These are phyloP conservation scores for Trichoderma erinaceum DNA, from an alignment of 495 filamentous ascomycete species.

Conservation along the genomic window DNA sequence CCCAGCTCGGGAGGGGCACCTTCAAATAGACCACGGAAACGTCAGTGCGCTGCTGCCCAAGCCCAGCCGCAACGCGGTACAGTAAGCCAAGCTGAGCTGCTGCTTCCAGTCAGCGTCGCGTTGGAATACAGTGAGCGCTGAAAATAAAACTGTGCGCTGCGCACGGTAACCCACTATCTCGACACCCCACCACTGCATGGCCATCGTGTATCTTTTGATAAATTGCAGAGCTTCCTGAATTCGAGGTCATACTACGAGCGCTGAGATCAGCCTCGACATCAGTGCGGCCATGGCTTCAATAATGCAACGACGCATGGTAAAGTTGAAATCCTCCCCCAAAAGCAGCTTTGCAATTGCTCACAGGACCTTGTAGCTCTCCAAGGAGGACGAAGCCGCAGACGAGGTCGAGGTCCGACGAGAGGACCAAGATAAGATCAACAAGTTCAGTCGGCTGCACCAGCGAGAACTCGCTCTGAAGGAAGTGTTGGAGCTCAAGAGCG, in stretches of 20 bases:
- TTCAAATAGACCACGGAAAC: too few species aligned
- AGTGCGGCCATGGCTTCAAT: slow-evolving; percentile 5
- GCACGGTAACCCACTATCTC: slow-evolving; percentile 10
- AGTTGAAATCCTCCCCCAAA: not conserved
- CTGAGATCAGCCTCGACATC: not conserved
- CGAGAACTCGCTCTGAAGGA: slow-evolving; percentile 71
- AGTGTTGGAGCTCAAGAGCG: slow-evolving; percentile 74
- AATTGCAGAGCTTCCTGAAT: not conserved
- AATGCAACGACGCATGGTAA: slow-evolving; percentile 14
- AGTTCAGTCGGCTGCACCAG: slow-evolving; percentile 91
- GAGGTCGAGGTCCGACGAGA: slow-evolving; percentile 90
- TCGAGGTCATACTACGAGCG: not conserved
- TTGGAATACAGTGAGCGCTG: not conserved
- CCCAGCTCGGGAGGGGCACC: too few species aligned
- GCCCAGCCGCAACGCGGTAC: not conserved
- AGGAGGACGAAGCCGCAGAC: slow-evolving; percentile 73
- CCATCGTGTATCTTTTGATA: not conserved
- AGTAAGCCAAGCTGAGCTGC: not conserved
- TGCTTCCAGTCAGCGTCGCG: not conserved
- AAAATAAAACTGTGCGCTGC: not conserved
- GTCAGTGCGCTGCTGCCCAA: too few species aligned
- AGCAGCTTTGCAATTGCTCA: not conserved
- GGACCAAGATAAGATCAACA: slow-evolving; percentile 98
- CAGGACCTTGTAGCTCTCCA: slow-evolving; percentile 60
- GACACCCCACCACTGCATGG: not conserved